These are phyloP conservation scores for Citrus cavaleriei DNA, from an alignment of 345 rosid species.

Conservation along the genomic window DNA sequence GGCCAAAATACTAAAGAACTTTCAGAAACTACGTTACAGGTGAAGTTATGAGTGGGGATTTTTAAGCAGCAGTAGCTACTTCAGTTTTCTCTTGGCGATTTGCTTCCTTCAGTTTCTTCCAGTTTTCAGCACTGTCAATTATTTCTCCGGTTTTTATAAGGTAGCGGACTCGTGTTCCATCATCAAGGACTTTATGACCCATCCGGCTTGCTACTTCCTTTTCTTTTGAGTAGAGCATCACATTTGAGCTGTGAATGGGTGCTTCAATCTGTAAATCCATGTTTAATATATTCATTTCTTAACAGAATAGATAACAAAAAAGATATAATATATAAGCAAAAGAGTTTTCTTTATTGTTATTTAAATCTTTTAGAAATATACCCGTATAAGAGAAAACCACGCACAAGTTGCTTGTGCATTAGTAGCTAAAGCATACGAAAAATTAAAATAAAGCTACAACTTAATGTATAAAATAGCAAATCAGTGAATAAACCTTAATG, in stretches of 20 bases:
- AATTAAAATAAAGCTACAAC: background rate
- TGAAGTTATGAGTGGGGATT: background rate
- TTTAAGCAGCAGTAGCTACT: conserved; percentile 38
- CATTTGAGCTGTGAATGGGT: conserved; percentile 90
- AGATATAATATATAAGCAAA: background rate
- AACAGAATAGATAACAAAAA: background rate
- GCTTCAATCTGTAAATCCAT: conserved; percentile 75
- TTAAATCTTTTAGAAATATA: background rate
- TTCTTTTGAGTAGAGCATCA: conserved; percentile 90
- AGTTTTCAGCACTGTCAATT: conserved; percentile 62
- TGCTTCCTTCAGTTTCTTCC: conserved; percentile 77
- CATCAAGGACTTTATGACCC: conserved; percentile 72
- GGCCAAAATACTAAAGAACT: background rate
- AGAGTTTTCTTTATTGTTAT: background rate
- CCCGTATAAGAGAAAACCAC: background rate
- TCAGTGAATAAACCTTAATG: conserved; percentile 48
- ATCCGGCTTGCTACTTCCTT: conserved; percentile 70
- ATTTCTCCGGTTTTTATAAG: conserved; percentile 87
- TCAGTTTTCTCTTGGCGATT: conserved; percentile 45
- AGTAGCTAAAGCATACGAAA: background rate
- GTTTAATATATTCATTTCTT: conserved; percentile 1
- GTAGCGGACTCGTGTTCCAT: conserved; percentile 68
- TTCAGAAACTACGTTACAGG: background rate
- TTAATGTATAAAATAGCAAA: background rate
- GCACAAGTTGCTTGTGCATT: background rate